Conservation (phyloP, 1,139 yeast genomes). For the Kodamaea plutei region DNA sequence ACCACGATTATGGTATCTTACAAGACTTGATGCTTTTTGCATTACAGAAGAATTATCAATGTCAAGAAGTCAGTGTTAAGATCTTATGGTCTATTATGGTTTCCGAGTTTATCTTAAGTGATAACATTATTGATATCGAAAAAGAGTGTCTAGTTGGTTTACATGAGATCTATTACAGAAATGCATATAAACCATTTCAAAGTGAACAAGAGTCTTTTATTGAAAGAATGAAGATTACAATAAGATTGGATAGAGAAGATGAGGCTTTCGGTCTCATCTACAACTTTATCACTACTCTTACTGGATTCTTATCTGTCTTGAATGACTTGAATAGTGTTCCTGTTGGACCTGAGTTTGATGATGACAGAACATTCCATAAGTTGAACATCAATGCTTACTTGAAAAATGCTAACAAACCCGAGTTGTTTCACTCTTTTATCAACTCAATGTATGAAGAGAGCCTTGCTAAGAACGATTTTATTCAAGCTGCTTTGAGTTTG, state of each 20-base stretch:
- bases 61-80: conserved; percentile 64
- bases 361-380: conserved; percentile 78
- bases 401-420: conserved; percentile 77
- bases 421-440: conserved; percentile 72
- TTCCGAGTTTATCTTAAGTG: conserved; percentile 61
- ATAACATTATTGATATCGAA: conserved; percentile 57
- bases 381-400: conserved; percentile 74
- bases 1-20: conserved; percentile 56
- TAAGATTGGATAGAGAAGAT: conserved; percentile 62
- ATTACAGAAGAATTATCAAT: conserved; percentile 60
- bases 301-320: conserved; percentile 62
- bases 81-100: conserved; percentile 70
- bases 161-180: conserved; percentile 59
- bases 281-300: conserved; percentile 51
- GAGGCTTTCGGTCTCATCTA: conserved; percentile 54
- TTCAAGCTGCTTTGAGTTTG: conserved; percentile 81
- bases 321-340: conserved; percentile 74
- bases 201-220: conserved; percentile 55
- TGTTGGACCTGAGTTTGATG: conserved; percentile 78
- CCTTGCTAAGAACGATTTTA: conserved; percentile 55
- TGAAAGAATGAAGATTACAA: conserved; percentile 46
- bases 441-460: conserved; percentile 70
- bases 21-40: conserved; percentile 66
- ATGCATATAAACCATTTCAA: conserved; percentile 52
- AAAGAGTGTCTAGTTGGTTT: conserved; percentile 59